Evolutionary conservation across 2,329 filamentous ascomycete species (phyloP), one percentile per base, ranked within the genome.

Genomic region (Macrophomina pseudophaseolina): DNA sequence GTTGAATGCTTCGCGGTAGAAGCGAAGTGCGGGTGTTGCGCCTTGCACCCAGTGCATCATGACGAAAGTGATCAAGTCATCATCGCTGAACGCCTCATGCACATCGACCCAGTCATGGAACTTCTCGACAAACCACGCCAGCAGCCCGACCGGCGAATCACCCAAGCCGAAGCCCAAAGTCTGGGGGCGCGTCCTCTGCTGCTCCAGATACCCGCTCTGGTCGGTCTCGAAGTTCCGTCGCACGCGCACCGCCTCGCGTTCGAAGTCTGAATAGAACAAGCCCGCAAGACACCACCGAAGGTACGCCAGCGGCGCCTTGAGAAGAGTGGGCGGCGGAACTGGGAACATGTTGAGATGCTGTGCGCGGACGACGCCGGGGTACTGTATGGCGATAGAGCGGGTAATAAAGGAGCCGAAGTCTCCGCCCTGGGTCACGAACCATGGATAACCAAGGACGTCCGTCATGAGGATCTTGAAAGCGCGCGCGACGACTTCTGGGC

Each of bases 11-110:
- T 38, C 35, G 11, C 54, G 35, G 42, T 59, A 59, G 35, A 59
- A 59, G 33, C 54, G 1, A 7, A 59, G 35, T 7, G 28, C 54
- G 8, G 54, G 54, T 16, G 35, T 59, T n/a, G 54, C 54, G 12
- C 54, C 54, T 16, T 59, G 54, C 12, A 59, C 42, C 54, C 54
- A 59, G 35, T 59, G 54, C 54, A 59, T 44, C 54, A 59, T 59
- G 16, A 59, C 54, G 11, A 59, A 18, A 9, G 35, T 46, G 14
- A 59, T 40, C 11, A 59, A 14, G 11, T 59, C 54, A 14, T 40
- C n/a, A 46, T 59, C n/a, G 28, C 7, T 14, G 5, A 59, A 6
- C 23, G 4, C 30, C 5, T 33, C 54, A 5, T 11, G 4, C n/a
- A 59, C 33, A 5, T 59, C 54, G 3, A 59, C 35, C 32, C 54